Percentiles rank a stretch among this genome's conserved stretches.
Evolutionary conservation across 768 basidiomycete species (phyloP).

Genomic region (Gyrodon lividus): DNA sequence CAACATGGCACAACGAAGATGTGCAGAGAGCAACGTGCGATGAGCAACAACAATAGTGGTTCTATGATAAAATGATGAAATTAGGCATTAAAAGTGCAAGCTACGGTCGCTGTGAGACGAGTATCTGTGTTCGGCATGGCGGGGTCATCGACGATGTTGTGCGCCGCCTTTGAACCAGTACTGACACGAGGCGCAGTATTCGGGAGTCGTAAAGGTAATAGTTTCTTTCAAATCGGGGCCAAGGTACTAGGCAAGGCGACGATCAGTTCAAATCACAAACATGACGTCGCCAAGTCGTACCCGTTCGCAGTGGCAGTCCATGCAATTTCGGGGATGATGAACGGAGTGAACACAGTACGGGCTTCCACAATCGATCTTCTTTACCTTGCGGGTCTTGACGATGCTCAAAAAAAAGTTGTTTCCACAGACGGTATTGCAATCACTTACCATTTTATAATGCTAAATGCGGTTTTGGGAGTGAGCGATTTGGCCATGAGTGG

Average conservation of each 20-base stretch:
- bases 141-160: slow-evolving; percentile 34
- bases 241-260: slow-evolving; percentile 48
- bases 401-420: slow-evolving; percentile 4
- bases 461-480: slow-evolving; percentile 21
- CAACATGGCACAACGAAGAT: slow-evolving; percentile 19
- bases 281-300: slow-evolving; percentile 26
- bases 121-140: neutral
- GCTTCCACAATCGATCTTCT: slow-evolving; percentile 35
- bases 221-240: slow-evolving; percentile 71
- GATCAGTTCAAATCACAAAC: slow-evolving; percentile 4
- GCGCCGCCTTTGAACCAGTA: slow-evolving; percentile 56
- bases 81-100: slow-evolving; percentile 5
- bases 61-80: slow-evolving; percentile 30
- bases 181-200: slow-evolving; percentile 57
- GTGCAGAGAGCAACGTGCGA: slow-evolving; percentile 16
- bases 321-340: slow-evolving; percentile 41
- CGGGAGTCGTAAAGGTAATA: slow-evolving; percentile 47
- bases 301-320: slow-evolving; percentile 43
- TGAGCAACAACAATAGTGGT: slow-evolving; percentile 21
- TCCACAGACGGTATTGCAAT: slow-evolving; percentile 34
- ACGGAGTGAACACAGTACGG: slow-evolving; percentile 41
- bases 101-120: neutral
- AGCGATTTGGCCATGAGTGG: neutral
- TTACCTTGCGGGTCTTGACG: slow-evolving; percentile 33
- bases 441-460: slow-evolving; percentile 71